Evolutionary conservation across 2,329 filamentous ascomycete genomes (phyloP).

Genomic region (Arachnopeziza araneosa): DNA sequence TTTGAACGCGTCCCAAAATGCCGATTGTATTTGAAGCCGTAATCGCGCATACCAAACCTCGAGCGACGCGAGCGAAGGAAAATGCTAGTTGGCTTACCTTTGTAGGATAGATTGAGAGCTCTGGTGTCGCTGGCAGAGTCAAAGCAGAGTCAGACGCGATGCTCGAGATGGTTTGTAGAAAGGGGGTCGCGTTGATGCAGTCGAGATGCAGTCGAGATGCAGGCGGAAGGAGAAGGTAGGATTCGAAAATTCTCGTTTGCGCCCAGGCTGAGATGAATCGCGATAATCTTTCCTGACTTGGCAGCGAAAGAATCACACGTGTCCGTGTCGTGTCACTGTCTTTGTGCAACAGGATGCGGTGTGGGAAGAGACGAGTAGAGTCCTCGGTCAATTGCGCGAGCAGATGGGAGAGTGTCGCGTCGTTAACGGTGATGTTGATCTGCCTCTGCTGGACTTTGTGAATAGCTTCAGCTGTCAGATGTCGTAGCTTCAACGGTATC

Average conservation of each 20-base stretch:
- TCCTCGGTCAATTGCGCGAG: neutral
- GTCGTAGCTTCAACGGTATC: constrained; percentile 17
- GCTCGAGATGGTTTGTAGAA: neutral
- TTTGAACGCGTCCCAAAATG: no score
- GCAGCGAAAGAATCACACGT: neutral
- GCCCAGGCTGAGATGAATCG: neutral
- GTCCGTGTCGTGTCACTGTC: neutral
- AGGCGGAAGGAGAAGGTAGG: neutral
- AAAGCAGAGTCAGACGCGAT: neutral
- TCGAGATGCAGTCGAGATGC: neutral
- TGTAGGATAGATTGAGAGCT: neutral
- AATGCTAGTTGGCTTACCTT: neutral
- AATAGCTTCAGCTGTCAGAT: constrained; percentile 15
- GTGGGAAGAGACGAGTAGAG: neutral
- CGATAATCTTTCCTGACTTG: neutral
- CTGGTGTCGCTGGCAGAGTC: neutral
- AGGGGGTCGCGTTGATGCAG: neutral
- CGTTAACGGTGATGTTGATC: neutral
- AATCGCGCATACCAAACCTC: neutral
- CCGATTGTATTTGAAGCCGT: neutral
- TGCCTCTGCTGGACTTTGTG: neutral
- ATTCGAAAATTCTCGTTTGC: neutral
- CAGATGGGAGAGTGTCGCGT: neutral
- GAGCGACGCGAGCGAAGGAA: neutral
- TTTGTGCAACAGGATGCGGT: neutral